phyloP scores from a whole-genome alignment of 2,329 filamentous ascomycete species.

The Fusarium staphyleae region DNA sequence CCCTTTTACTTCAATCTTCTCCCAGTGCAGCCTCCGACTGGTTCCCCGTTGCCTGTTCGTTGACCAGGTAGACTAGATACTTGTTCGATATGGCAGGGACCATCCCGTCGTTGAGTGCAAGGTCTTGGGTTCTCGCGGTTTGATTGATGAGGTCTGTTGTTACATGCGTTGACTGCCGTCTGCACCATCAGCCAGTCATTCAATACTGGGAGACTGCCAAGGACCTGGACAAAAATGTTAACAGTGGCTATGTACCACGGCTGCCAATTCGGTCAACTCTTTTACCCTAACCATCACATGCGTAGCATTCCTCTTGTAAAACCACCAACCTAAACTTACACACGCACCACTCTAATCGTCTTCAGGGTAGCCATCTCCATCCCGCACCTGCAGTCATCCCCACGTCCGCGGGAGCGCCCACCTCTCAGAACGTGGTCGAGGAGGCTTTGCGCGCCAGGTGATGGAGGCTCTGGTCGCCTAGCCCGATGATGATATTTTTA shows the following conservation, averaged over 20 bases:
- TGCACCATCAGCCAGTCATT: constrained; percentile 10
- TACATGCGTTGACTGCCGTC: not conserved
- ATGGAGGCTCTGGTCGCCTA: constrained; percentile 32
- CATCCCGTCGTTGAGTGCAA: constrained; percentile 33
- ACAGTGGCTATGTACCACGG: not conserved
- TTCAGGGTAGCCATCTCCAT: constrained; percentile 21
- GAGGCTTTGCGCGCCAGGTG: constrained; percentile 23
- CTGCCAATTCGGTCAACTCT: not conserved
- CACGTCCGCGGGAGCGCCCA: constrained; percentile 20
- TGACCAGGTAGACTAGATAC: too few species aligned
- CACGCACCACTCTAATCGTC: constrained; percentile 11
- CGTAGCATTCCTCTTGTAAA: constrained; percentile 24
- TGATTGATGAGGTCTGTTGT: constrained; percentile 3
- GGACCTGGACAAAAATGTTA: not conserved
- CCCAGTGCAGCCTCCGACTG: constrained; percentile 14
- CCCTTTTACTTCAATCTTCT: constrained; percentile 10
- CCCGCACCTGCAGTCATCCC: constrained; percentile 23
- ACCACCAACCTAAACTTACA: constrained; percentile 24
- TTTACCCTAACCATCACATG: constrained; percentile 22
- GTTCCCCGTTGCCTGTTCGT: constrained; percentile 15
- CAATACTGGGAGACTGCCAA: constrained; percentile 7
- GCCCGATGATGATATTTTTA: constrained; percentile 39
- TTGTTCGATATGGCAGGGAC: constrained; percentile 35
- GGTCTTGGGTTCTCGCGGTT: constrained; percentile 26
- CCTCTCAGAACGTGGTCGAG: constrained; percentile 21